Conservation (phyloP, 306 rosid genomes). For the Vicia villosa region DNA sequence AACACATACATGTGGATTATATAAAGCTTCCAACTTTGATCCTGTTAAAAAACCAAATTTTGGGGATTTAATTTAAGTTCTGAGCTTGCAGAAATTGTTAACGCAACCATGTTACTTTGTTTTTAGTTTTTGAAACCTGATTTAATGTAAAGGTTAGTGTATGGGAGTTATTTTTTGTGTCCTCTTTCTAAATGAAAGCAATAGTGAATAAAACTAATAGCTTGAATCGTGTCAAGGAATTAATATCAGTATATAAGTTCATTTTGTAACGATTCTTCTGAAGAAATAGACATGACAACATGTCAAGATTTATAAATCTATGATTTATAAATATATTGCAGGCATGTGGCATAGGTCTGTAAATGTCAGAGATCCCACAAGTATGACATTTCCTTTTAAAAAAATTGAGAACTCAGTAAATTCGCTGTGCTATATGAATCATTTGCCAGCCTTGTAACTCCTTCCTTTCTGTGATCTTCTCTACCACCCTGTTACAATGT, state of each 20-base stretch:
- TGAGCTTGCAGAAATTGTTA: conserved; percentile 21
- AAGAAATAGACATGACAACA: background rate
- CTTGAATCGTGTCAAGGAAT: conserved; percentile 1
- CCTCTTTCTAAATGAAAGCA: conserved; percentile 16
- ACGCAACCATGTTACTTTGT: background rate
- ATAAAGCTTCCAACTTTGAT: background rate
- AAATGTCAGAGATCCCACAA: conserved; percentile 9
- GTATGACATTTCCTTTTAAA: background rate
- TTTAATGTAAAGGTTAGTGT: conserved; percentile 9
- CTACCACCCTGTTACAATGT: background rate
- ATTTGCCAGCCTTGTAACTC: conserved; percentile 2
- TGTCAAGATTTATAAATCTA: background rate
- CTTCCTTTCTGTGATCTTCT: background rate
- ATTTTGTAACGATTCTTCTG: background rate
- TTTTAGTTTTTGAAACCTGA: background rate
- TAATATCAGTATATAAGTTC: background rate
- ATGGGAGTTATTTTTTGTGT: conserved; percentile 10
- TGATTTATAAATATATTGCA: conserved; percentile 10
- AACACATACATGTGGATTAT: background rate
- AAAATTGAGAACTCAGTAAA: background rate
- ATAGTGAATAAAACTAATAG: background rate
- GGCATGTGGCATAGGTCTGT: background rate
- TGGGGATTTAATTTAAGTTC: background rate
- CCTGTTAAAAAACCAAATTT: background rate
- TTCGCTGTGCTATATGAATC: background rate